Base-by-base conservation (phyloP, 441 rosid species). In the Euphorbia celastroides region DNA sequence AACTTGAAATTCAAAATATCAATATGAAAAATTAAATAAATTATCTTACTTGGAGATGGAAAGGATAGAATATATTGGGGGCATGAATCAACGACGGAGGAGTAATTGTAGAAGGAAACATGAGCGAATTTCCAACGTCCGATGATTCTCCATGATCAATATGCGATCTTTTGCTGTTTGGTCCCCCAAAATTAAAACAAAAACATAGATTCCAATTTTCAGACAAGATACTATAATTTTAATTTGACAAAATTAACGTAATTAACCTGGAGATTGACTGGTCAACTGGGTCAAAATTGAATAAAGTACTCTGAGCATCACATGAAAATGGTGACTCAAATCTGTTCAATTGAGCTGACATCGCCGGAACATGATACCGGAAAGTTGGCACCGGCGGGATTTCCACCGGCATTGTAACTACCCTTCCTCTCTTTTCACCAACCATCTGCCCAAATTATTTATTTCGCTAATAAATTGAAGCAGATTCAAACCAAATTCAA, bases 351-450 rank as follows among this genome's bases (percentile, higher is more conserved):
- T 41, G 77, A 16, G 58, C 36, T 50, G 42, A 70, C 61, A 71
- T 32, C 54, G 69, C 12, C 10, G 75, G 66, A 34, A 41, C 22
- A 57, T 46, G 68, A 23, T 14, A 60, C 8, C 26, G 72, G 65
- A 72, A 62, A 2, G 68, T 51, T 64, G 85, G 71, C 38, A 25
- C 57, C 7, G 48, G 71, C 41, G 70, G 70, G 55, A 55, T 72
- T 20, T 75, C 76, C 55, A 71, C 17, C 1, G 74, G 28, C 31
- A 74, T 69, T 66, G 78, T 69, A 36, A 74, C 70, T 66, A 77
- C 71, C 60, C 75, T 28, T 27, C 73, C 60, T 56, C 81, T 67
- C 72, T 83, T 83, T 61, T 62, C 11, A 34, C 78, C 79, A 30
- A 28, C 51, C 36, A 81, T 72, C 87, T 83, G 20, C 16, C 1